Evolutionary conservation across 2,329 filamentous ascomycete genomes (phyloP), one percentile per base, ranked within the genome.

Genomic region (Juglanconis sp.): DNA sequence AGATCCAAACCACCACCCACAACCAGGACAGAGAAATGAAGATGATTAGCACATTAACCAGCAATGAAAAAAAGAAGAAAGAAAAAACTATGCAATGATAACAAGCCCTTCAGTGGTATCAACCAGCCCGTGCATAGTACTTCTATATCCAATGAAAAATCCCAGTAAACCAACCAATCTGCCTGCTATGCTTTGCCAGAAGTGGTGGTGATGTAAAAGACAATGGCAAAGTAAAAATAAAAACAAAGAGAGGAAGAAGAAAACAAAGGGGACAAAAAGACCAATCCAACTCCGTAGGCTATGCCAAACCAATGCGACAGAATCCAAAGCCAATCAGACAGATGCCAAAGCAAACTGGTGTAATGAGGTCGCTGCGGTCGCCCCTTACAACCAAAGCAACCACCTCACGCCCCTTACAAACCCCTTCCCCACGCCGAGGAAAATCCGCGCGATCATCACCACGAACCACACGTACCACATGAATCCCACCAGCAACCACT

Each of bases 391-490:
- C 91, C 91, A 96, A 64, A 96, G 76, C 71, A 97, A 74, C 94
- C 94, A 98, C 70, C 82, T 81, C n/a, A 90, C 79, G 9, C 83
- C 81, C 10, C 79, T 76, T 53, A 86, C 77, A 0, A 85, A 69
- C 2, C 86, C 87, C 50, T 82, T 82, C 49, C 88, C 82, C 1
- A 89, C 67, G 10, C 87, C 86, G 62, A 87, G 77, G 40, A 90
- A 75, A 13, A 90, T 73, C 62, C 91, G 84, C 55, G 89, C 79
- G 31, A 94, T 79, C 72, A 92, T 90, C 31, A 97, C 93, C 38
- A 96, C 79, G 61, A 96, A 85, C 92, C 94, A 98, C 15, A 96
- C 87, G 74, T 89, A 92, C 92, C 95, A 97, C 87, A 98, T 91
- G 67, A 96, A 84, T 4, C 90, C 90, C 44, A 98, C 86, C 17